Evolutionary conservation across 495 filamentous ascomycete genomes (phyloP).

Genomic region (Penicillium angulare): DNA sequence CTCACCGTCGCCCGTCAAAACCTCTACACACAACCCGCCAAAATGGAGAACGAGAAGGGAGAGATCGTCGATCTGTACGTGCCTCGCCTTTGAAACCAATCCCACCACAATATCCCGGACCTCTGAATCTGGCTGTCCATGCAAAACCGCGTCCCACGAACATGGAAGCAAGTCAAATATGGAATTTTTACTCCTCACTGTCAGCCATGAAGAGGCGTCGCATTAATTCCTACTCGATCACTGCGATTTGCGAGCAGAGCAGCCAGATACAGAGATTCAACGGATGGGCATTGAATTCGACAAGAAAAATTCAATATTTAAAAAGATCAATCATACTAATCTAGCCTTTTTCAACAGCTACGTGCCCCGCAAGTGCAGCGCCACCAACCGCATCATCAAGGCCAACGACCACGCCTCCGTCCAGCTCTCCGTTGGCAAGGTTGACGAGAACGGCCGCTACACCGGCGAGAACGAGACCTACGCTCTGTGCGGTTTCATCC

Average conservation of each 20-base stretch:
- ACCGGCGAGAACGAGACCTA: slow-evolving; percentile 97
- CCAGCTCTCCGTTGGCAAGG: slow-evolving; percentile 85
- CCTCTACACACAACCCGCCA: slow-evolving; percentile 46
- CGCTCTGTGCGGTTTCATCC: slow-evolving; percentile 95
- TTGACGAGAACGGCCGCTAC: slow-evolving; percentile 95
- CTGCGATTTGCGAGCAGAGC: not conserved
- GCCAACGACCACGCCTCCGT: slow-evolving; percentile 96
- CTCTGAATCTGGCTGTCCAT: slow-evolving; percentile 18
- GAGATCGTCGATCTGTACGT: slow-evolving; percentile 98
- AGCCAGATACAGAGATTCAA: slow-evolving; percentile 7
- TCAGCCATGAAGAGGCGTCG: not conserved
- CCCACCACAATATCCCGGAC: not conserved
- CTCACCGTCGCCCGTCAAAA: slow-evolving; percentile 45
- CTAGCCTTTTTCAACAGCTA: slow-evolving; percentile 57
- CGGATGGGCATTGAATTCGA: not conserved
- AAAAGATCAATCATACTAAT: slow-evolving; percentile 21
- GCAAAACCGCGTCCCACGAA: slow-evolving; percentile 10
- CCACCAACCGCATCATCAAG: slow-evolving; percentile 98
- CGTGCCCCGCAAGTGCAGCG: slow-evolving; percentile 97
- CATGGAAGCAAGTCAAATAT: slow-evolving; percentile 1
- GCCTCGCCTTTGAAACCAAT: not conserved
- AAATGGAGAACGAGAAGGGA: slow-evolving; percentile 97
- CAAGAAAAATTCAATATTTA: slow-evolving; percentile 7
- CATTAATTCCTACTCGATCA: not conserved
- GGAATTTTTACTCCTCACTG: not conserved